Conservation (phyloP, 768 basidiomycete genomes). For the Phallus indusiatus region DNA sequence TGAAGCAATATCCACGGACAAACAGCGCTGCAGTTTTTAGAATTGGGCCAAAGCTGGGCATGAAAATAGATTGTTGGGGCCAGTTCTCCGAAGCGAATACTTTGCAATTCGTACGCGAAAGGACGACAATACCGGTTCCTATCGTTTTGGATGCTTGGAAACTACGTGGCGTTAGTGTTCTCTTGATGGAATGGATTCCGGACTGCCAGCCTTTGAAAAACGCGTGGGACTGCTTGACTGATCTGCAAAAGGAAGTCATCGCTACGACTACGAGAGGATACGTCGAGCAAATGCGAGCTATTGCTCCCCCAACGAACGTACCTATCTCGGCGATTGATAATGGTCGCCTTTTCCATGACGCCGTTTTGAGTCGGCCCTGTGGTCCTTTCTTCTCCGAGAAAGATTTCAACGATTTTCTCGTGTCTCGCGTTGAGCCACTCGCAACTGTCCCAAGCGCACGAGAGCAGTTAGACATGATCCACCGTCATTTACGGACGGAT, state of each 20-base stretch:
- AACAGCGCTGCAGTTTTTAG: neutral
- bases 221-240: neutral
- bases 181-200: neutral
- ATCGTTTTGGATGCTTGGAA: conserved; percentile 1
- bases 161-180: neutral
- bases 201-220: neutral
- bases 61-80: neutral
- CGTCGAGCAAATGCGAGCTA: neutral
- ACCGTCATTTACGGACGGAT: neutral
- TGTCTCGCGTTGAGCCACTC: neutral
- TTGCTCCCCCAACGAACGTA: neutral
- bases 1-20: neutral
- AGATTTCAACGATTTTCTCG: conserved; percentile 11
- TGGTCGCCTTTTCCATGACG: neutral
- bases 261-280: neutral
- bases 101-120: conserved; percentile 6
- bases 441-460: neutral
- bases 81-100: conserved; percentile 9
- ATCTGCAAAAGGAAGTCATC: neutral
- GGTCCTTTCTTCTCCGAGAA: conserved; percentile 4
- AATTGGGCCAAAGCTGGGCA: neutral
- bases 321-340: neutral
- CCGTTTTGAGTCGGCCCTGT: neutral
- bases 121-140: conserved; percentile 14
- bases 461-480: neutral